A percentile compares a stretch with the other conserved stretches of the same genome.
phyloP scores from a whole-genome alignment of 2,329 filamentous ascomycete genomes.

The Trichoderma polysporum region DNA sequence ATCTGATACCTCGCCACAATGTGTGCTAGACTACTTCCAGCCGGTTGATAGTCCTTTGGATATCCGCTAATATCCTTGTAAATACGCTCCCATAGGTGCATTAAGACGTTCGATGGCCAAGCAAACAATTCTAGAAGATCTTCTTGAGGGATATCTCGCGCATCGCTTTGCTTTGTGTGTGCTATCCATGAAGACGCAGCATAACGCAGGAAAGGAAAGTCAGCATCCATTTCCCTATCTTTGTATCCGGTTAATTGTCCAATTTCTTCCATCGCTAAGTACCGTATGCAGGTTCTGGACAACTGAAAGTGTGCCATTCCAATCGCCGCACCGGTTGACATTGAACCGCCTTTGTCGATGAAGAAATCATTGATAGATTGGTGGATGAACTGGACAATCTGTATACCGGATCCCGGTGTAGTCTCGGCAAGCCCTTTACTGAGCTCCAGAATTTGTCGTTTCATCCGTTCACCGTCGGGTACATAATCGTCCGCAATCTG shows the following conservation, averaged over 20 bases:
- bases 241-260: too few species aligned
- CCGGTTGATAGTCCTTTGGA: background rate
- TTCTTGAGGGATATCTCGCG: background rate
- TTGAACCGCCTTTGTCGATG: constrained; percentile 22
- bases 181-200: constrained; percentile 7
- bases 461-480: constrained; percentile 21
- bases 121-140: background rate
- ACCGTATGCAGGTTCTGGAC: constrained; percentile 30
- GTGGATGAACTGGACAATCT: constrained; percentile 36
- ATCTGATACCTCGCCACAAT: background rate
- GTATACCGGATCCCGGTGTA: background rate
- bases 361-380: constrained; percentile 38
- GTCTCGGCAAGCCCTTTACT: constrained; percentile 34
- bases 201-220: constrained; percentile 7
- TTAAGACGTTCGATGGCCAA: background rate
- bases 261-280: constrained; percentile 28
- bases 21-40: background rate
- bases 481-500: constrained; percentile 23
- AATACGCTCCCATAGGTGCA: background rate
- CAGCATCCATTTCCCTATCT: fast-evolving
- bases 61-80: fast-evolving
- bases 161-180: constrained; percentile 13
- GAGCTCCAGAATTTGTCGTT: constrained; percentile 25
- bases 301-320: constrained; percentile 26
- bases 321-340: background rate